phyloP scores from a whole-genome alignment of 495 filamentous ascomycete genomes.

The Friedmanniomyces simplex region DNA sequence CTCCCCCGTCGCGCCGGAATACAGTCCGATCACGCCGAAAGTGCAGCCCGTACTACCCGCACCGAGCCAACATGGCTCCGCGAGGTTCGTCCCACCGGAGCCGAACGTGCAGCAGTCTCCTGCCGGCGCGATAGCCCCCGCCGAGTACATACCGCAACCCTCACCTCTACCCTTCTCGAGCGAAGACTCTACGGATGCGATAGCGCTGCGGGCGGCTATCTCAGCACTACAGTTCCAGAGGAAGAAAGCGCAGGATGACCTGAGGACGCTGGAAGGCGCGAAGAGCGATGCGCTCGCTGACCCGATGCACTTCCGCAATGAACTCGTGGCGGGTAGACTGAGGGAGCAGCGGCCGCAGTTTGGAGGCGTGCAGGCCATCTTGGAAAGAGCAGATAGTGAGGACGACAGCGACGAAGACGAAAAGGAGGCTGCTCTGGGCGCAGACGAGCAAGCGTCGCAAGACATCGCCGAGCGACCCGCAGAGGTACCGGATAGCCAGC shows the following conservation, averaged over 20 bases:
- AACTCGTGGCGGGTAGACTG: constrained; percentile 47
- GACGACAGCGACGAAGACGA: constrained; percentile 31
- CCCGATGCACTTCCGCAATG: constrained; percentile 56
- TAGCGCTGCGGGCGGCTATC: constrained; percentile 70
- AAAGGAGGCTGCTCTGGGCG: constrained; percentile 21
- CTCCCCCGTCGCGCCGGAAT: constrained; percentile 12
- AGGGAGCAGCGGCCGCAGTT: constrained; percentile 22
- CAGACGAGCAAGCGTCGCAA: constrained; percentile 33
- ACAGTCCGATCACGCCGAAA: constrained; percentile 19
- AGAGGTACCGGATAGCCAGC: constrained; percentile 3
- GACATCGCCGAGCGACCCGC: constrained; percentile 6
- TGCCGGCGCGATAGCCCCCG: neutral
- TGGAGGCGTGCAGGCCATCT: constrained; percentile 28
- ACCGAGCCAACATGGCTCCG: neutral
- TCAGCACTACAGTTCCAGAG: constrained; percentile 75
- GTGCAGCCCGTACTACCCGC: constrained; percentile 13
- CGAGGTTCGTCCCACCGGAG: neutral
- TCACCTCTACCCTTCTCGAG: constrained; percentile 58
- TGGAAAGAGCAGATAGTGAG: constrained; percentile 29
- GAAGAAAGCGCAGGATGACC: constrained; percentile 60
- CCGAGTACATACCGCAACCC: constrained; percentile 40
- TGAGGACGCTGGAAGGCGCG: constrained; percentile 50
- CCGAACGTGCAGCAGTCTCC: neutral
- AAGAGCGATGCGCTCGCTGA: constrained; percentile 55
- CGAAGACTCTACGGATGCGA: constrained; percentile 70